Conservation (phyloP, 768 basidiomycete species). For the Mycena metata region DNA sequence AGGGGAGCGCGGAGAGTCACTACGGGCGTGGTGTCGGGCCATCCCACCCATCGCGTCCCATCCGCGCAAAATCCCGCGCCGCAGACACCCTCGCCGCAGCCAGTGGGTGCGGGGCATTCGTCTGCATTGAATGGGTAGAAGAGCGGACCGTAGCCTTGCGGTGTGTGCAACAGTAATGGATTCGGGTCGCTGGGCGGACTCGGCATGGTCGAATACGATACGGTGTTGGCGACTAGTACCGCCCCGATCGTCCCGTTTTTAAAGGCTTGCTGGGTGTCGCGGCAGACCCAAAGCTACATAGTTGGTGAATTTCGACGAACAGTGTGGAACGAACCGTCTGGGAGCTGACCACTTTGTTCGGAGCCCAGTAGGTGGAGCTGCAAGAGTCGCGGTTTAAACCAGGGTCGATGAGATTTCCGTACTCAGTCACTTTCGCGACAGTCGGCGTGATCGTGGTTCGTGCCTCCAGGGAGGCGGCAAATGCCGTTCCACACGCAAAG, state of each 20-base stretch:
- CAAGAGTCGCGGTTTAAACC: conserved; percentile 30
- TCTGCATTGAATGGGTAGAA: conserved; percentile 31
- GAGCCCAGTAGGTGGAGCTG: conserved; percentile 25
- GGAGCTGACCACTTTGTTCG: conserved; percentile 14
- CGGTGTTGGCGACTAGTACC: conserved; percentile 29
- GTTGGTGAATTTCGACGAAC: neutral
- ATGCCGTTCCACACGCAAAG: conserved; percentile 7
- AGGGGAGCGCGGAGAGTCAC: neutral
- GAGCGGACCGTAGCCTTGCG: conserved; percentile 22
- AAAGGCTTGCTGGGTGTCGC: conserved; percentile 29
- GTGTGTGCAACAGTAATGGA: conserved; percentile 8
- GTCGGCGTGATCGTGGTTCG: neutral
- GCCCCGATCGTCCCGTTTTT: conserved; percentile 1
- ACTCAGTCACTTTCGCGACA: conserved; percentile 21
- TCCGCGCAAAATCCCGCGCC: conserved; percentile 14
- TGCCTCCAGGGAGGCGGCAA: neutral
- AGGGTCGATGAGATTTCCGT: conserved; percentile 15
- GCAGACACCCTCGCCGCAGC: conserved; percentile 23
- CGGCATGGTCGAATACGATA: conserved; percentile 12
- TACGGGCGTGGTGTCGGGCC: conserved; percentile 33
- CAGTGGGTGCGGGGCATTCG: conserved; percentile 19
- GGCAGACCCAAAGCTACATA: conserved; percentile 33
- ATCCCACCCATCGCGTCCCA: conserved; percentile 34
- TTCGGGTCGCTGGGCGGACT: neutral
- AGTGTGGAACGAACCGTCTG: too few relatives aligned